Evolutionary conservation across 2,329 filamentous ascomycete species (phyloP), one percentile per base, ranked within the genome.

Genomic region (Lithohypha guttulata): DNA sequence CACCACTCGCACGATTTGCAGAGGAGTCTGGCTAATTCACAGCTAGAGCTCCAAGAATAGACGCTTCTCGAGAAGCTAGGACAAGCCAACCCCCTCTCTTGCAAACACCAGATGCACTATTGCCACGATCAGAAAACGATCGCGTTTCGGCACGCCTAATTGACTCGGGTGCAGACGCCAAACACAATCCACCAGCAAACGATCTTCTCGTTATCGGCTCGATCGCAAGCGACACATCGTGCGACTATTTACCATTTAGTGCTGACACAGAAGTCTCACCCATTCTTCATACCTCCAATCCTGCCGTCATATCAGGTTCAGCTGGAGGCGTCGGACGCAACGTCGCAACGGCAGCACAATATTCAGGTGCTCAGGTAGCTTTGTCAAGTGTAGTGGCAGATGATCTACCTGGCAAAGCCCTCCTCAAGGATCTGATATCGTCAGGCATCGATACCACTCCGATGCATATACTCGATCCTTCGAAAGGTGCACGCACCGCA

Each of bases 281-380:
- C 44, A 49, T 55, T 37, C 65, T 79, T 25, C 74, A 87, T 43
- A 94, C 86, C 1, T 96, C 89, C 0, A 96, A 96, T 53, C 84
- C 84, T 34, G 77, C 86, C 6, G 65, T 68, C 10, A 93, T 95
- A 48, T 76, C 66, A 23, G 85, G 93, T 55, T 84, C 81, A 1
- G 73, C 95, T 6, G 91, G 91, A 9, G 91, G 91, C 5, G 91
- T 96, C 6, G 91, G 84, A 5, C 80, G 86, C 54, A 96, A 96
- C 53, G 84, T 96, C 30, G 85, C 91, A 11, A 72, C 85, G 33
- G 87, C 89, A 30, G 79, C 84, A 1, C 82, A 86, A 49, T 71
- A 79, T 21, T 71, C 81, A 43, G 76, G 74, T 27, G 74, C 69
- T 25, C 62, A 64, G 10, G 81, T 91, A 6, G 71, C 75, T 15